A percentile compares a stretch with the other conserved stretches of the same genome.
Evolutionary conservation across 2,329 filamentous ascomycete genomes (phyloP).

Genomic region (Parafenestella ontariensis): DNA sequence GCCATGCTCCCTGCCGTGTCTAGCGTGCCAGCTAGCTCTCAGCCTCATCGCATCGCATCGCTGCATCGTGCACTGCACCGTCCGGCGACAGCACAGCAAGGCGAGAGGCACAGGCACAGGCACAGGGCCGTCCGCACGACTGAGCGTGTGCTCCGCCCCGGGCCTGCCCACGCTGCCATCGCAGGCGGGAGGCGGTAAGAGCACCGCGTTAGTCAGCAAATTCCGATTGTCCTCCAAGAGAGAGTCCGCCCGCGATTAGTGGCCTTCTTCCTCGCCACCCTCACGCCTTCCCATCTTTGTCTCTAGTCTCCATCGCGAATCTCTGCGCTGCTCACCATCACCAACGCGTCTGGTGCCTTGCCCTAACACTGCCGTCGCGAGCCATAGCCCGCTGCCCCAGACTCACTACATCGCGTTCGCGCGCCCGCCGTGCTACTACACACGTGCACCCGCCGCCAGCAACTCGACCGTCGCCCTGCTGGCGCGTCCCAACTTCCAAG

Average conservation of each 20-base stretch:
- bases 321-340: slow-evolving; percentile 37
- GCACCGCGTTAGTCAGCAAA: slow-evolving; percentile 30
- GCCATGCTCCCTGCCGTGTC: slow-evolving; percentile 29
- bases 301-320: slow-evolving; percentile 49
- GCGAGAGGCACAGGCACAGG: slow-evolving; percentile 19
- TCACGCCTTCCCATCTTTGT: slow-evolving; percentile 47
- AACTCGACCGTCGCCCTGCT: slow-evolving; percentile 21
- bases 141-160: neutral
- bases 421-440: slow-evolving; percentile 39
- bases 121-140: neutral
- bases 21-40: slow-evolving; percentile 38
- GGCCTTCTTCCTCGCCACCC: slow-evolving; percentile 32
- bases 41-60: slow-evolving; percentile 38
- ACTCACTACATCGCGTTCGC: slow-evolving; percentile 15
- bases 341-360: slow-evolving; percentile 32
- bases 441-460: slow-evolving; percentile 42
- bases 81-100: slow-evolving; percentile 21
- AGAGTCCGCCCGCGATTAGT: too few relatives aligned
- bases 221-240: too few relatives aligned
- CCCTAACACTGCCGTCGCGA: slow-evolving; percentile 32
- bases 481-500: slow-evolving; percentile 19
- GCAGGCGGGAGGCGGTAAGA: slow-evolving; percentile 1
- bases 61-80: slow-evolving; percentile 33
- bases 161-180: slow-evolving; percentile 1
- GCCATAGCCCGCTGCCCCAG: slow-evolving; percentile 32